These are phyloP conservation scores for Rhynchospora breviuscula DNA, from an alignment of 176 grass and related monocot species.

Conservation along the genomic window DNA sequence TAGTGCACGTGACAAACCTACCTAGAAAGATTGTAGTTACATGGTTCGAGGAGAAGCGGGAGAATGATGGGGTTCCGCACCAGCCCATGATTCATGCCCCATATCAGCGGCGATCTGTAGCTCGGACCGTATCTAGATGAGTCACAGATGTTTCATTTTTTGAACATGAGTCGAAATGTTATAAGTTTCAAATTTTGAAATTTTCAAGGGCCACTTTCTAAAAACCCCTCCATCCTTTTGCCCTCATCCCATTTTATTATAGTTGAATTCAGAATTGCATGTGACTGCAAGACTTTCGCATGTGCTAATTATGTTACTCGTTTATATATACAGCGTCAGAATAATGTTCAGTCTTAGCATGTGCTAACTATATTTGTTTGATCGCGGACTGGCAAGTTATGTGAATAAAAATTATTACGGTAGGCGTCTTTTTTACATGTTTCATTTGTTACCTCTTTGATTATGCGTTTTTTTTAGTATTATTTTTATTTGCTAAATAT, in stretches of 20 bases:
- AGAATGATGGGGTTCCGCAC: conserved; percentile 54
- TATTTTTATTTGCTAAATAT: too few species aligned
- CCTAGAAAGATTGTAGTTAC: conserved; percentile 67
- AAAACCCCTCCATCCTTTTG: neutral
- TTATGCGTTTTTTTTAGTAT: too few species aligned
- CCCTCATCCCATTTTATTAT: neutral
- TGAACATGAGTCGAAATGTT: neutral
- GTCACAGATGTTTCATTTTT: conserved; percentile 6
- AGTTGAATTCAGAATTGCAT: neutral
- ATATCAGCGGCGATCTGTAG: conserved; percentile 31
- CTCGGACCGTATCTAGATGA: conserved; percentile 46
- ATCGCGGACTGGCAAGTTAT: neutral
- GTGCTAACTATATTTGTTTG: neutral
- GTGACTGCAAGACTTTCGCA: neutral
- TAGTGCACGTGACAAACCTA: conserved; percentile 88
- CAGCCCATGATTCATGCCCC: conserved; percentile 4
- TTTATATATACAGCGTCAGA: neutral
- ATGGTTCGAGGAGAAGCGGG: conserved; percentile 91
- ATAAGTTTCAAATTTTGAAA: conserved; percentile 5
- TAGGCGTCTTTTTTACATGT: neutral
- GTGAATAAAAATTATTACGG: neutral
- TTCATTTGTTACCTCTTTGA: neutral
- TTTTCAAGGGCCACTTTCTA: neutral
- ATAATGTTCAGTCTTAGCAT: neutral
- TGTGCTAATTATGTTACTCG: neutral